These are phyloP conservation scores for Exophiala sp. DNA, from an alignment of 2,329 filamentous ascomycete species.

Conservation along the genomic window DNA sequence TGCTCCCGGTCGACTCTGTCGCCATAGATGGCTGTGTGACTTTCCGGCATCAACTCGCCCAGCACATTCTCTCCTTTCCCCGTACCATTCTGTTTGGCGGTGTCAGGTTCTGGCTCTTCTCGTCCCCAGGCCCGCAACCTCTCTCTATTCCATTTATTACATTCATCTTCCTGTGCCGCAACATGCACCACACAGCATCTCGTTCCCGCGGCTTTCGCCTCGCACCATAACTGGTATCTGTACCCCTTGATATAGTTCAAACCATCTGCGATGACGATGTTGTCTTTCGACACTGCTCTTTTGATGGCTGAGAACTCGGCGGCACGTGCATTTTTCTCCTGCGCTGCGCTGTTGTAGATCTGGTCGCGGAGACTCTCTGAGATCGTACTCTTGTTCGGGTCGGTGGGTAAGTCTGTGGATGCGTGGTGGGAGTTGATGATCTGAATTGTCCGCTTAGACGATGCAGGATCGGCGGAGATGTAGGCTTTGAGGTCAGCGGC, in stretches of 20 bases:
- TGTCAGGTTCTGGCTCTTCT: background rate
- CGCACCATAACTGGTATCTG: constrained; percentile 65
- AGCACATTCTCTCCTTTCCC: constrained; percentile 20
- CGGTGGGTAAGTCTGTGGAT: constrained; percentile 37
- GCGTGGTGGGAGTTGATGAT: constrained; percentile 52
- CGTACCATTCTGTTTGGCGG: background rate
- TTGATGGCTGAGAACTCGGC: constrained; percentile 61
- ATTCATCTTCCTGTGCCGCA: constrained; percentile 28
- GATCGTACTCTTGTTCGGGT: constrained; percentile 38
- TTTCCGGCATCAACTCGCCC: constrained; percentile 27
- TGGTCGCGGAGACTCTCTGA: constrained; percentile 33
- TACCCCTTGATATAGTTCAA: constrained; percentile 69
- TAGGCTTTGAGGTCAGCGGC: constrained; percentile 47
- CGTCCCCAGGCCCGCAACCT: constrained; percentile 20
- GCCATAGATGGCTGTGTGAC: constrained; percentile 29
- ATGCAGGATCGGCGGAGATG: constrained; percentile 27
- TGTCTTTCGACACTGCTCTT: constrained; percentile 54
- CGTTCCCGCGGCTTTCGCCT: constrained; percentile 61
- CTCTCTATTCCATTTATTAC: constrained; percentile 26
- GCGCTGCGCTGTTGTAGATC: constrained; percentile 26
- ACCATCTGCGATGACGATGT: constrained; percentile 61
- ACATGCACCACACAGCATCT: constrained; percentile 57
- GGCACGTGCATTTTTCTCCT: constrained; percentile 62
- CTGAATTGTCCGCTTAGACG: constrained; percentile 40
- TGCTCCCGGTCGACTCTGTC: constrained; percentile 14